phyloP scores from a whole-genome alignment of 2,329 filamentous ascomycete species.

The Phoma herbarum region DNA sequence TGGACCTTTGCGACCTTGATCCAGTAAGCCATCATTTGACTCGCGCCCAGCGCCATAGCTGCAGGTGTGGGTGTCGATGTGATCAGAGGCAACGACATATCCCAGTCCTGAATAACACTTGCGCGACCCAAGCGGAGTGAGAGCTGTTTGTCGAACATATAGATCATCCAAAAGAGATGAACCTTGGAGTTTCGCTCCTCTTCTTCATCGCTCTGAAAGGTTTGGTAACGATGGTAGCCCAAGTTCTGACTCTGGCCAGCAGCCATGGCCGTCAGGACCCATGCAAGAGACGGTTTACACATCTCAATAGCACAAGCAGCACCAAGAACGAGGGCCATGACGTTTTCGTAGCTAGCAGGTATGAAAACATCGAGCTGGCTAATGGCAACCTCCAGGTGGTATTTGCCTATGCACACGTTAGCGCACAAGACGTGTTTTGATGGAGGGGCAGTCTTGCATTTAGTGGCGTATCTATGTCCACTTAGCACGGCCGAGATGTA shows the following conservation, averaged over 20 bases:
- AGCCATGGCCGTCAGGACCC: slow-evolving; percentile 44
- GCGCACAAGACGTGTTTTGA: background rate
- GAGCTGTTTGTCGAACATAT: slow-evolving; percentile 51
- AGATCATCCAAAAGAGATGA: slow-evolving; percentile 51
- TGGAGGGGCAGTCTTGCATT: background rate
- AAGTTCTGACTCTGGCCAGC: slow-evolving; percentile 43
- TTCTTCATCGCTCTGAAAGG: slow-evolving; percentile 44
- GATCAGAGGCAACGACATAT: slow-evolving; percentile 44
- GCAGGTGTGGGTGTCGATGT: slow-evolving; percentile 14
- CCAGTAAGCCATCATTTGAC: slow-evolving; percentile 44
- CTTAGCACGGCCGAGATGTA: background rate
- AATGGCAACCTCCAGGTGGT: slow-evolving; percentile 55
- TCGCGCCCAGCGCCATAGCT: slow-evolving; percentile 22
- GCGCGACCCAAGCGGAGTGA: slow-evolving; percentile 51
- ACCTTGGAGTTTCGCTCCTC: slow-evolving; percentile 43
- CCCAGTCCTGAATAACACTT: slow-evolving; percentile 51
- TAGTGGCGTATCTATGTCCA: slow-evolving; percentile 8
- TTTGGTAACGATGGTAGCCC: slow-evolving; percentile 49
- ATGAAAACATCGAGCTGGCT: slow-evolving; percentile 46
- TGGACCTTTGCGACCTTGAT: slow-evolving; percentile 47
- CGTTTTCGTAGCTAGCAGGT: slow-evolving; percentile 48
- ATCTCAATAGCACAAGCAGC: slow-evolving; percentile 46
- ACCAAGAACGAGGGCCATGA: slow-evolving; percentile 46
- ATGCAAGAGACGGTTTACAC: slow-evolving; percentile 49
- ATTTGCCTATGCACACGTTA: slow-evolving; percentile 37